Evolutionary conservation across 768 basidiomycete species (phyloP), one percentile per base, ranked within the genome.

Genomic region (Pleurotus salmoneostramineus): DNA sequence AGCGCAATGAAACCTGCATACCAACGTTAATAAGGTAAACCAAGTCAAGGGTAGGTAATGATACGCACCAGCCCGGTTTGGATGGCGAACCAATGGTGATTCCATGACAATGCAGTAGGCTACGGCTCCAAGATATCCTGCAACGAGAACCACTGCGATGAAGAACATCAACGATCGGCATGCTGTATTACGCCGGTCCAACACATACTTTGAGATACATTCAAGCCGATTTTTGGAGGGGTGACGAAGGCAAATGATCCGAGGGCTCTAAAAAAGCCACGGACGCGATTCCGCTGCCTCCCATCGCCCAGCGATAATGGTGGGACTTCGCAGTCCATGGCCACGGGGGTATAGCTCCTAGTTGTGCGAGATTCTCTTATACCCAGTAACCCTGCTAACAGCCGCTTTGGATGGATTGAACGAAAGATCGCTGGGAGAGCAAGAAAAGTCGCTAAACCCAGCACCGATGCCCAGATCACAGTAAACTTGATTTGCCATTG

Each of bases 401-500:
- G 71, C 0, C 83, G 72, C 4, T 64, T 70, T 50, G 74, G 60
- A 1, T 72, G 50, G 0, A 68, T 63, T 12, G 52, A 55, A 4
- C 71, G 64, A 2, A 75, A 21, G 3, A 75, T 58, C 12, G 73
- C 71, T 0, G 87, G 88, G 0, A 83, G 60, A 1, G 83, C 77
- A 5, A 80, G 44, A 2, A 85, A 32, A 17, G 87, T 66, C 35
- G 76, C 77, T 31, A 79, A 60, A 1, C 72, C 90, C 5, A 87
- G 69, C 5, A 78, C 74, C 3, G 79, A 73, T 0, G 81, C 79
- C 91, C 91, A 95, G 42, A 87, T 81, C 14, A 78, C 78, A 0
- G 87, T 86, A 73, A 93, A 92, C 60, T 77, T 84, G 45, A 73
- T 70, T 66, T 91, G 89, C 85, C 85, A 95, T 73, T 77, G 79